Percentiles rank a stretch among this genome's conserved stretches.
These are phyloP conservation scores for Phytopythium sindhum DNA, from an alignment of 352 stramenopile genomes.

Conservation along the genomic window DNA sequence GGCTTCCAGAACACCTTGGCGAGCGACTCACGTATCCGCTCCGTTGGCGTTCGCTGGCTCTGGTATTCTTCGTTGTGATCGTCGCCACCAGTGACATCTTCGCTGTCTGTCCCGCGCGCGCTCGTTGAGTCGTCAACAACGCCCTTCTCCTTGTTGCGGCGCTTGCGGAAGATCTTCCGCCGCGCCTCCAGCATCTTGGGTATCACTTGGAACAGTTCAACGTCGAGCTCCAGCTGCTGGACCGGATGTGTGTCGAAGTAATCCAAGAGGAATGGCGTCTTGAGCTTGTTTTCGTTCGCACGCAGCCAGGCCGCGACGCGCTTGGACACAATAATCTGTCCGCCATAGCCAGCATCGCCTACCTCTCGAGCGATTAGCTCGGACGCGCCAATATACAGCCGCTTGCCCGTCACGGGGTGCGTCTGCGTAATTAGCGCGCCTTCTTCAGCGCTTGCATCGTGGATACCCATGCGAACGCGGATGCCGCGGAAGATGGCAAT, in stretches of 20 bases:
- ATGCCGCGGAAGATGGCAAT: conserved; percentile 57
- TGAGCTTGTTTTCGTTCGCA: conserved; percentile 32
- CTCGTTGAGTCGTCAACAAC: conserved; percentile 20
- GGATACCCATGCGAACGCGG: conserved; percentile 74
- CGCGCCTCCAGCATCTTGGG: conserved; percentile 49
- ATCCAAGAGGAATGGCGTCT: conserved; percentile 42
- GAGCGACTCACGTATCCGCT: conserved; percentile 32
- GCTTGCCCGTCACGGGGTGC: conserved; percentile 65
- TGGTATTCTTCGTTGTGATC: conserved; percentile 35
- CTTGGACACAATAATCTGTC: conserved; percentile 67
- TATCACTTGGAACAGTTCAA: conserved; percentile 62
- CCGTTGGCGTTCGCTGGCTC: conserved; percentile 33
- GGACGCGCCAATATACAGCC: conserved; percentile 59
- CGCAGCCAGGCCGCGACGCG: conserved; percentile 51
- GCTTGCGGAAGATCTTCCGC: conserved; percentile 52
- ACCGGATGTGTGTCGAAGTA: conserved; percentile 50
- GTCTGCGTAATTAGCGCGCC: conserved; percentile 45
- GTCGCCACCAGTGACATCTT: conserved; percentile 40
- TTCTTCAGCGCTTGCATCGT: conserved; percentile 57
- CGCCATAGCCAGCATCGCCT: conserved; percentile 57
- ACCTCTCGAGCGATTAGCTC: conserved; percentile 65
- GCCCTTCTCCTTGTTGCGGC: conserved; percentile 26
- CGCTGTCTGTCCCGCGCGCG: conserved; percentile 17
- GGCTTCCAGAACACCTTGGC: conserved; percentile 34
- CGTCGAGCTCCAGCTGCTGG: conserved; percentile 42